Percentiles rank a stretch among this genome's conserved stretches.
Evolutionary conservation across 1,139 yeast species (phyloP).

Genomic region (Candida tropicalis): DNA sequence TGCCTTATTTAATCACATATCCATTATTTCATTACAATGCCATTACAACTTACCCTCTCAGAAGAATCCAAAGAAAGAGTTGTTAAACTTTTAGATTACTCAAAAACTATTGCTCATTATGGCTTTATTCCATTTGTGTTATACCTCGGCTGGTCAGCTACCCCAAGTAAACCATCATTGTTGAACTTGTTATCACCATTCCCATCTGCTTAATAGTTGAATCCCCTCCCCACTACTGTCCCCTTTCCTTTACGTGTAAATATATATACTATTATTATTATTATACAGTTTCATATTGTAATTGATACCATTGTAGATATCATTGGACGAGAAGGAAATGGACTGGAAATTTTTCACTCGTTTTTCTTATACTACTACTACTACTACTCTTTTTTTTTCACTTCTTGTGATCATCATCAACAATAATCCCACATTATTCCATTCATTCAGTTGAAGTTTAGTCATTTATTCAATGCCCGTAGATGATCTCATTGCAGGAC

Average conservation of each 20-base stretch:
- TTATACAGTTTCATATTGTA: no score
- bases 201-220: constrained; percentile 65
- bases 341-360: no score
- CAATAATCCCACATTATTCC: no score
- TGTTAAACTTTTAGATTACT: constrained; percentile 75
- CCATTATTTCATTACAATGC: not conserved
- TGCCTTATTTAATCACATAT: not conserved
- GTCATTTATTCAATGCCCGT: no score
- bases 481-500: constrained; percentile 69
- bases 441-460: no score
- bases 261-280: no score
- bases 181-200: constrained; percentile 72
- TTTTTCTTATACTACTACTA: no score
- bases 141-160: constrained; percentile 89
- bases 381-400: no score
- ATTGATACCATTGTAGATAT: no score
- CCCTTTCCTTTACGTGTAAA: no score
- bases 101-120: constrained; percentile 88
- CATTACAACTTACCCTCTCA: constrained; percentile 48
- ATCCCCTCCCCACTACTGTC: not conserved
- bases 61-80: constrained; percentile 89
- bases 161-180: constrained; percentile 82
- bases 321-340: no score
- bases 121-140: constrained; percentile 96
- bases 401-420: no score